These are phyloP conservation scores for Citeromyces siamensis DNA, from an alignment of 1,139 yeast genomes.

Conservation along the genomic window DNA sequence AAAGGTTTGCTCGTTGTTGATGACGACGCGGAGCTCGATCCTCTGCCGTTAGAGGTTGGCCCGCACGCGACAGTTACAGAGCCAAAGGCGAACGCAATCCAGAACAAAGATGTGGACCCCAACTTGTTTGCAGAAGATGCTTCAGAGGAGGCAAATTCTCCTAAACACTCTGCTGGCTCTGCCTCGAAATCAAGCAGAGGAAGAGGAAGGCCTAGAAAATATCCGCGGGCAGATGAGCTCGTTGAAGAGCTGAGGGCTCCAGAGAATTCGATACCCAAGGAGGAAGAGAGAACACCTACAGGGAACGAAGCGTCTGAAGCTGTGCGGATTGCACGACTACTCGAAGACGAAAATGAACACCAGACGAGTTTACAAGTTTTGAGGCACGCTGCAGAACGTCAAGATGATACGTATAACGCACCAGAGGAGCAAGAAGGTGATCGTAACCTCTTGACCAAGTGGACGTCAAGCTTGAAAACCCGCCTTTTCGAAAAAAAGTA, in stretches of 20 bases:
- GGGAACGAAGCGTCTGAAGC: constrained; percentile 3
- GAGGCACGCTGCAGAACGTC: constrained; percentile 2
- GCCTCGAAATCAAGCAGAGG: neutral
- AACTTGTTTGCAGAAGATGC: neutral
- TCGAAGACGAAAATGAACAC: constrained; percentile 1
- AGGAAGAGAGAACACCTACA: neutral
- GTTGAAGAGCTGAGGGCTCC: too few species aligned
- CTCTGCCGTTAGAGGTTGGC: neutral
- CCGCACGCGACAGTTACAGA: neutral
- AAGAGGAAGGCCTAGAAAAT: neutral
- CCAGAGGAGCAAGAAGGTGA: neutral
- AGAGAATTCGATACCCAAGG: neutral
- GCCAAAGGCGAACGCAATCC: neutral
- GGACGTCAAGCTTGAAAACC: neutral
- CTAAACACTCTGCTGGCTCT: neutral
- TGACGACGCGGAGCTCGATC: neutral
- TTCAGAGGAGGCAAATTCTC: neutral
- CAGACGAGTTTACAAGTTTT: constrained; percentile 1
- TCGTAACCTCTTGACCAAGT: neutral
- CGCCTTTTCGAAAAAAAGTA: constrained; percentile 2
- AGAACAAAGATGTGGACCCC: constrained; percentile 2
- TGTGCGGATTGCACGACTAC: neutral
- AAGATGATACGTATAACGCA: neutral
- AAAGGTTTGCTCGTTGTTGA: neutral
- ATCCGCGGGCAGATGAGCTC: constrained; percentile 1